Conservation (phyloP, 805 yeast genomes). For the Starmerella cellae region DNA sequence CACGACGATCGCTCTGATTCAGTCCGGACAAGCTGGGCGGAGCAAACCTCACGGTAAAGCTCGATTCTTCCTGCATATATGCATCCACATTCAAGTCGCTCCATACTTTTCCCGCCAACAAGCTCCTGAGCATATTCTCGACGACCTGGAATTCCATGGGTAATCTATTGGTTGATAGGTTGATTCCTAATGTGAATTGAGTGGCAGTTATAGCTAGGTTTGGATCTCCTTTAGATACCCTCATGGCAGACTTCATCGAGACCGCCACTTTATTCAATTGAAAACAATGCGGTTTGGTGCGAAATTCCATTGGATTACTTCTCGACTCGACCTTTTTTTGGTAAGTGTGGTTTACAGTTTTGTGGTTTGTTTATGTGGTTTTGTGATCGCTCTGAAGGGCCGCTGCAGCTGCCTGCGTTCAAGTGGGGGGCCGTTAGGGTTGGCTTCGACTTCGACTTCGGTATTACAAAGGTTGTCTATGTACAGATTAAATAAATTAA, state of each 20-base stretch:
- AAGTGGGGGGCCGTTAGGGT: too few relatives aligned
- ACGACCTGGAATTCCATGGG: slow-evolving; percentile 6
- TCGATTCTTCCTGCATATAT: slow-evolving; percentile 7
- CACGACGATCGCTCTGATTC: slow-evolving; percentile 4
- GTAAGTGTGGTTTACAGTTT: background rate
- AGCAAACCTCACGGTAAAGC: slow-evolving; percentile 7
- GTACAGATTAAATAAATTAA: too few relatives aligned
- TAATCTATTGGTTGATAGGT: slow-evolving; percentile 4
- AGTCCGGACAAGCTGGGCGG: background rate
- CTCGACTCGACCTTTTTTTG: background rate
- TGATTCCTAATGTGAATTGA: slow-evolving; percentile 11
- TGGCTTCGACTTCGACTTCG: too few relatives aligned
- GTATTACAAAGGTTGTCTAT: too few relatives aligned
- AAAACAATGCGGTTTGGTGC: background rate
- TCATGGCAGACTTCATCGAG: background rate
- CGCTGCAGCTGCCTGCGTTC: too few relatives aligned
- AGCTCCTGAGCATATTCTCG: slow-evolving; percentile 15
- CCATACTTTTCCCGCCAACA: slow-evolving; percentile 4
- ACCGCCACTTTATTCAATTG: background rate
- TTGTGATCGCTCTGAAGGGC: too few relatives aligned
- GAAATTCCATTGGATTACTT: background rate
- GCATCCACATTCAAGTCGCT: background rate
- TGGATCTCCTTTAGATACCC: slow-evolving; percentile 5
- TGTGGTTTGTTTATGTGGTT: too few relatives aligned
- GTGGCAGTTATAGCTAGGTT: slow-evolving; percentile 11